Evolutionary conservation across 1,284 basidiomycete genomes (phyloP).

Genomic region (Naganishia sp.): DNA sequence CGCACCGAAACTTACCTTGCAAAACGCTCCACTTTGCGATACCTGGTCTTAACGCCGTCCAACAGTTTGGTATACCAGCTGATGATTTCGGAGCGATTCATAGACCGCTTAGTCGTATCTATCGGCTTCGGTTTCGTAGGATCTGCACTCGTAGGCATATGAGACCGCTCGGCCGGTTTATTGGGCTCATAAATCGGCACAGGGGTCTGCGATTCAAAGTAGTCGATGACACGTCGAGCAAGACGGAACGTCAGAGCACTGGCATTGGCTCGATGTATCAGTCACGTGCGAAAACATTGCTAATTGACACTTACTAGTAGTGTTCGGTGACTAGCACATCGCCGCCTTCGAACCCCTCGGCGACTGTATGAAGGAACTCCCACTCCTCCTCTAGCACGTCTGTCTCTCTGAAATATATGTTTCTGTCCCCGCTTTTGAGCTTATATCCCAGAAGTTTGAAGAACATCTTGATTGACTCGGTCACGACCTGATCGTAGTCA

Average conservation of each 20-base stretch:
- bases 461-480: constrained; percentile 85
- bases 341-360: constrained; percentile 82
- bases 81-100: constrained; percentile 79
- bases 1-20: constrained; percentile 64
- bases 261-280: constrained; percentile 48
- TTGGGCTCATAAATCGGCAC: constrained; percentile 60
- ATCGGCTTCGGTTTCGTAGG: not conserved
- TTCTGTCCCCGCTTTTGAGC: constrained; percentile 86
- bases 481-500: constrained; percentile 85
- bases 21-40: constrained; percentile 91
- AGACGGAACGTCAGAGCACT: constrained; percentile 82
- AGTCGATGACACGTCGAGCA: constrained; percentile 72
- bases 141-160: constrained; percentile 1
- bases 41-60: constrained; percentile 87
- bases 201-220: constrained; percentile 90
- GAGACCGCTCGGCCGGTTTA: constrained; percentile 6
- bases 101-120: constrained; percentile 47
- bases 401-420: constrained; percentile 95
- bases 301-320: constrained; percentile 66
- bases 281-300: not conserved
- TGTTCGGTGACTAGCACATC: constrained; percentile 92
- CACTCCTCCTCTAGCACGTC: constrained; percentile 96
- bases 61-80: constrained; percentile 91
- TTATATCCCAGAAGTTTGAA: constrained; percentile 95
- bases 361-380: constrained; percentile 92